Evolutionary conservation across 1,284 basidiomycete species (phyloP).

Genomic region (Ceratobasidium sp.): DNA sequence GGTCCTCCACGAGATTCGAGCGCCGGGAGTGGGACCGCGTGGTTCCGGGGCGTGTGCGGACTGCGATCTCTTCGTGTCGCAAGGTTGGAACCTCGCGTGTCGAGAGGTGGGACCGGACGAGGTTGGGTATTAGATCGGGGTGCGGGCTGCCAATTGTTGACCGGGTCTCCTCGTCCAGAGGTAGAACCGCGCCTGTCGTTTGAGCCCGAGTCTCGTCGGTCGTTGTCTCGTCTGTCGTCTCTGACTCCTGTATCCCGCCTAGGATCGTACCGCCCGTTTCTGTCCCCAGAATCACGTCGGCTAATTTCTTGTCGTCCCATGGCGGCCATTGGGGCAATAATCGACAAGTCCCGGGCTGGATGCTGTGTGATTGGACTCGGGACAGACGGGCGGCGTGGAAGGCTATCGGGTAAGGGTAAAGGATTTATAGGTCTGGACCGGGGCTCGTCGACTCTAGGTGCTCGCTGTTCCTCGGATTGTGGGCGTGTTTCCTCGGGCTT

Average conservation of each 20-base stretch:
- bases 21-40: background rate
- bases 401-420: background rate
- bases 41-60: slow-evolving; percentile 14
- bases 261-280: slow-evolving; percentile 5
- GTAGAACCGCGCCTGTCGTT: slow-evolving; percentile 12
- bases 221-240: slow-evolving; percentile 14
- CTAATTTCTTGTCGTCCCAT: slow-evolving; percentile 1
- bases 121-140: slow-evolving; percentile 12
- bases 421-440: background rate
- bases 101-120: background rate
- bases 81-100: background rate
- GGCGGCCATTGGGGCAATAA: slow-evolving; percentile 4
- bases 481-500: background rate
- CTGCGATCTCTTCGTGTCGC: background rate
- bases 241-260: background rate
- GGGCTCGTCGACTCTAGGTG: background rate
- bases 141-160: slow-evolving; percentile 13
- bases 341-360: slow-evolving; percentile 6
- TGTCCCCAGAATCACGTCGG: background rate
- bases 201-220: background rate
- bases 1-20: background rate
- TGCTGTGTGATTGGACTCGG: slow-evolving; percentile 13
- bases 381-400: slow-evolving; percentile 4
- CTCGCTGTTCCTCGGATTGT: background rate
- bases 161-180: background rate